A percentile compares a stretch with the other conserved stretches of the same genome.
phyloP scores from a whole-genome alignment of 2,329 filamentous ascomycete genomes.

The Xylaria sp. region DNA sequence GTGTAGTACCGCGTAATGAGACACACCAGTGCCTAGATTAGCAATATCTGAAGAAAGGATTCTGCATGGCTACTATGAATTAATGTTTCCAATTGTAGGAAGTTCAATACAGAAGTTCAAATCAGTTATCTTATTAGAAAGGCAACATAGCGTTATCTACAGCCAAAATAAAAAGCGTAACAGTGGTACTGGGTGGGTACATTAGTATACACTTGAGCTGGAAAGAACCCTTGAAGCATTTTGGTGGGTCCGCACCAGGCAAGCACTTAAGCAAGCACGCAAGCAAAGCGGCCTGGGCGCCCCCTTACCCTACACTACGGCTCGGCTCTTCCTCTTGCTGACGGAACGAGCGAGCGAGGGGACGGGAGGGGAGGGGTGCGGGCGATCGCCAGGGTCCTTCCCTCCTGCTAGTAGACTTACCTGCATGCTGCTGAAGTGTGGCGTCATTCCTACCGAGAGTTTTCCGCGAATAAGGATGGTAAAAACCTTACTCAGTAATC shows the following conservation, averaged over 20 bases:
- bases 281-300: background rate
- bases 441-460: slow-evolving; percentile 15
- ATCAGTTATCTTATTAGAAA: no score
- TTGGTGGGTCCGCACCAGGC: background rate
- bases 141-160: no score
- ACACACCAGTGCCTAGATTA: no score
- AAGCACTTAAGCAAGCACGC: background rate
- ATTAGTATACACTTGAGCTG: background rate
- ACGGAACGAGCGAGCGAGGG: no score
- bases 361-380: background rate
- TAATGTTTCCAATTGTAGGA: no score
- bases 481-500: no score
- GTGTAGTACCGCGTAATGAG: no score
- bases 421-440: slow-evolving; percentile 2
- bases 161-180: no score
- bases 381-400: slow-evolving; percentile 25
- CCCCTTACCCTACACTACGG: background rate
- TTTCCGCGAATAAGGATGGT: background rate
- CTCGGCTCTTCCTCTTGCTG: slow-evolving; percentile 11
- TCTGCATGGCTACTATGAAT: no score
- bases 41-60: no score
- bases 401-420: background rate
- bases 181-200: no score
- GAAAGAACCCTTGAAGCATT: slow-evolving; percentile 7
- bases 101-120: no score